Conservation (phyloP, 371 early-diverging fungal genomes). For the Circinella umbellata region DNA sequence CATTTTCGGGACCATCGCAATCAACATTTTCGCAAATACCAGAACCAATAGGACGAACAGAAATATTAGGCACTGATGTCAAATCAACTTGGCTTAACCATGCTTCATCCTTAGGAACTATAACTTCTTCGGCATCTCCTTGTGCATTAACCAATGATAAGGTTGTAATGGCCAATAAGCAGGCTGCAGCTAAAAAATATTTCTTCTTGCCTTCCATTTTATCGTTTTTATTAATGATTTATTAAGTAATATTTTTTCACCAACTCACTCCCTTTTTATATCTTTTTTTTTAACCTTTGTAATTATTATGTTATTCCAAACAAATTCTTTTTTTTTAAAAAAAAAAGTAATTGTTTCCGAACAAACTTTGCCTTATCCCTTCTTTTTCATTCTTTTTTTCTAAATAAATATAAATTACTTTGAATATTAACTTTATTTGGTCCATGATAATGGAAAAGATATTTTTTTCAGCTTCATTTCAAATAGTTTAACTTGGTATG, state of each 20-base stretch:
- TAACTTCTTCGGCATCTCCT: conserved; percentile 59
- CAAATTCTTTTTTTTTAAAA: no score
- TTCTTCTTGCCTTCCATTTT: background rate
- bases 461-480: background rate
- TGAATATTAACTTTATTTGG: background rate
- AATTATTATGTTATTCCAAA: no score
- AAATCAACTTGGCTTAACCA: conserved; percentile 63
- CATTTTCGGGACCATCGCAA: conserved; percentile 43
- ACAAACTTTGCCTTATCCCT: no score
- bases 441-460: background rate
- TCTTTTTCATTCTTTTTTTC: no score
- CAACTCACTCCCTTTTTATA: no score
- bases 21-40: conserved; percentile 36
- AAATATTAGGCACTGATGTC: conserved; percentile 25
- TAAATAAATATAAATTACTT: no score
- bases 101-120: conserved; percentile 59
- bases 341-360: no score
- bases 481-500: conserved; percentile 1
- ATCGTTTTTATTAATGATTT: background rate
- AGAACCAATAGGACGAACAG: conserved; percentile 42
- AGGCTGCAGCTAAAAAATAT: background rate
- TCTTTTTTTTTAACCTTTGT: no score
- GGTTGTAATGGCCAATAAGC: background rate
- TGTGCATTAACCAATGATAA: conserved; percentile 13
- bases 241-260: no score